Percentiles rank a stretch among this genome's conserved stretches.
Conservation (phyloP, 2,329 filamentous ascomycete species). For the Fusarium continuum region DNA sequence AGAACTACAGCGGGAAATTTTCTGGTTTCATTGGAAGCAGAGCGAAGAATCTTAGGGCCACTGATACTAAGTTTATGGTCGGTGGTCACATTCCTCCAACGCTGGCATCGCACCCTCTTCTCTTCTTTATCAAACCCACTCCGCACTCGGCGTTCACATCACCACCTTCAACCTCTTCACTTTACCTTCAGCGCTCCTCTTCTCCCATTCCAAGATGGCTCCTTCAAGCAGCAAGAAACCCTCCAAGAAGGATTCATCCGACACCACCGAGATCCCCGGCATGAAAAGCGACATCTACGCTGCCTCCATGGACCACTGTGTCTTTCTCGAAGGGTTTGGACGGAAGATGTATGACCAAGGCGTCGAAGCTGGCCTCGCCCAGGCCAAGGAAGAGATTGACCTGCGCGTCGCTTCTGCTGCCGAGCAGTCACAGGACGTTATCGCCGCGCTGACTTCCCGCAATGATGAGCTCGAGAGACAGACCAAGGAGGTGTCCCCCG, state of each 20-base stretch:
- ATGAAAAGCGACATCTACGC: neutral
- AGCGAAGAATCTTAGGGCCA: too few relatives aligned
- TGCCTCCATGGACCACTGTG: neutral
- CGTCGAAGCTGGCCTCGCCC: neutral
- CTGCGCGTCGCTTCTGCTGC: fast-evolving
- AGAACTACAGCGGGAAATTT: neutral
- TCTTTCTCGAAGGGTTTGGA: neutral
- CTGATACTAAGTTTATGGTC: too few relatives aligned
- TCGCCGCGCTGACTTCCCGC: neutral
- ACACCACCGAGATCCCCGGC: neutral
- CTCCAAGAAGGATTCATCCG: fast-evolving
- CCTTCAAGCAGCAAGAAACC: neutral
- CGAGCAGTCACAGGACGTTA: neutral
- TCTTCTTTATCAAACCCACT: neutral
- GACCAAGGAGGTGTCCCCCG: fast-evolving
- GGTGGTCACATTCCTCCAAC: neutral
- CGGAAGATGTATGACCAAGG: neutral
- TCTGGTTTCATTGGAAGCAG: neutral
- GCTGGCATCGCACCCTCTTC: neutral
- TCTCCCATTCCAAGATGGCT: neutral
- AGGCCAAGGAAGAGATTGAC: neutral
- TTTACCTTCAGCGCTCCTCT: neutral
- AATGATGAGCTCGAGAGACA: neutral
- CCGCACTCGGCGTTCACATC: neutral
- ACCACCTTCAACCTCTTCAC: neutral